Percentiles rank a stretch among this genome's conserved stretches.
Evolutionary conservation across 768 basidiomycete genomes (phyloP).

Genomic region (Dioszegia aurantiaca): DNA sequence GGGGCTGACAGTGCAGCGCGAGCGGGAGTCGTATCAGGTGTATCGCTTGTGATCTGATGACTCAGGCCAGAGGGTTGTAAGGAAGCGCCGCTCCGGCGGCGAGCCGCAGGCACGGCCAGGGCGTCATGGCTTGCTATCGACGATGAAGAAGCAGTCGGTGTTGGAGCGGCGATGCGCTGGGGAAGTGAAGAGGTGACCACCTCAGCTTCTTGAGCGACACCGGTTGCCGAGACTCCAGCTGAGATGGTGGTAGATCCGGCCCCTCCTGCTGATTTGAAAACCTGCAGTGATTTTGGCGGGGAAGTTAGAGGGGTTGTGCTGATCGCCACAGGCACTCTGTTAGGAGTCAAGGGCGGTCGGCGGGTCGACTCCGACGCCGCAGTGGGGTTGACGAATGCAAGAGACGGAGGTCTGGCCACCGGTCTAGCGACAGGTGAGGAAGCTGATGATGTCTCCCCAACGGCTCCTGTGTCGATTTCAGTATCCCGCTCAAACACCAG

Average conservation of each 20-base stretch:
- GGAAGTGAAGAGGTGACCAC: too few species aligned
- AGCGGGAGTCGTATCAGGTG: constrained; percentile 4
- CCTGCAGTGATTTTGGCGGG: background rate
- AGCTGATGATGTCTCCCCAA: background rate
- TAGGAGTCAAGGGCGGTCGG: background rate
- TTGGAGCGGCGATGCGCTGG: too few species aligned
- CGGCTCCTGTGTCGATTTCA: too few species aligned
- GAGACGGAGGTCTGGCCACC: too few species aligned
- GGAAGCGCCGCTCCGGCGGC: background rate
- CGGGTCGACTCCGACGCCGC: background rate
- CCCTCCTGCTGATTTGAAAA: background rate
- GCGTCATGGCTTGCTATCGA: background rate
- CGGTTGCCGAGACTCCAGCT: too few species aligned
- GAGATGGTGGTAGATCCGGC: too few species aligned
- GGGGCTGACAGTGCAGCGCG: background rate
- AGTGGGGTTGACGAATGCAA: too few species aligned
- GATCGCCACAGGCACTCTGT: background rate
- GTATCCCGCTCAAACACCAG: background rate
- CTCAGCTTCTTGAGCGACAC: too few species aligned
- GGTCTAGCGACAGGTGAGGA: too few species aligned
- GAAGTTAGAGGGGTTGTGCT: constrained; percentile 7
- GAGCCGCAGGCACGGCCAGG: background rate
- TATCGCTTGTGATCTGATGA: constrained; percentile 2
- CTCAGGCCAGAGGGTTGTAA: background rate
- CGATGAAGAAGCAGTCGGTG: constrained; percentile 3